These are phyloP conservation scores for Geotrichum klebahnii DNA, from an alignment of 1,139 yeast species.

Conservation along the genomic window DNA sequence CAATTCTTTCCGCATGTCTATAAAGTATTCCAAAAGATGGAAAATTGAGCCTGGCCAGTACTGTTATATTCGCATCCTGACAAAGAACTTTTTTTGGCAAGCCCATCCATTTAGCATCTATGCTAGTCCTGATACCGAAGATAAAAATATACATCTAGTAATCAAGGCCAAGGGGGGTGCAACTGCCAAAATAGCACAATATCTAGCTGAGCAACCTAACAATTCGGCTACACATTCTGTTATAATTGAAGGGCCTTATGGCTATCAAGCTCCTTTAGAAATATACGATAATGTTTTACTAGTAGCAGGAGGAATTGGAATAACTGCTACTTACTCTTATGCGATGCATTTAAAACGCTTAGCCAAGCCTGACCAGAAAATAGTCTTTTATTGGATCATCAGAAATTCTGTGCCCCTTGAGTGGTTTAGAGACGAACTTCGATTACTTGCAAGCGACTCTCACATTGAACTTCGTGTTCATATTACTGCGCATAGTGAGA, in stretches of 20 bases:
- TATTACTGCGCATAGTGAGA: slow-evolving; percentile 19
- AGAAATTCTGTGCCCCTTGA: slow-evolving; percentile 45
- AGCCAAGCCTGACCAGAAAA: slow-evolving; percentile 32
- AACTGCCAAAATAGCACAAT: slow-evolving; percentile 31
- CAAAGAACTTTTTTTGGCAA: slow-evolving; percentile 45
- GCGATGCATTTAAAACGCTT: slow-evolving; percentile 22
- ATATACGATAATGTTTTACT: slow-evolving; percentile 51
- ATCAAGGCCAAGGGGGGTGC: slow-evolving; percentile 37
- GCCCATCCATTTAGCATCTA: slow-evolving; percentile 67
- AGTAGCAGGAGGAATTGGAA: slow-evolving; percentile 64
- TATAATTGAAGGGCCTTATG: slow-evolving; percentile 57
- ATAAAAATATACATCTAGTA: slow-evolving; percentile 32
- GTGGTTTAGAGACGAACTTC: slow-evolving; percentile 44
- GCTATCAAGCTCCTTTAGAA: slow-evolving; percentile 47
- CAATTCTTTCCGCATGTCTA: slow-evolving; percentile 31
- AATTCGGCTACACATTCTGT: slow-evolving; percentile 35
- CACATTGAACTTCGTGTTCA: slow-evolving; percentile 22
- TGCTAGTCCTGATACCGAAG: slow-evolving; percentile 22
- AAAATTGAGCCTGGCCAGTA: slow-evolving; percentile 54
- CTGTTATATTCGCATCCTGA: slow-evolving; percentile 54
- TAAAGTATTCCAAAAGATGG: slow-evolving; percentile 39
- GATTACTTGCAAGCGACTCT: slow-evolving; percentile 10
- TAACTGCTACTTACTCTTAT: slow-evolving; percentile 47
- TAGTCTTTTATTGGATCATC: slow-evolving; percentile 51
- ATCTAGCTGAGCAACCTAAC: slow-evolving; percentile 17